phyloP scores from a whole-genome alignment of 768 basidiomycete species.

The Hericium alpestre region DNA sequence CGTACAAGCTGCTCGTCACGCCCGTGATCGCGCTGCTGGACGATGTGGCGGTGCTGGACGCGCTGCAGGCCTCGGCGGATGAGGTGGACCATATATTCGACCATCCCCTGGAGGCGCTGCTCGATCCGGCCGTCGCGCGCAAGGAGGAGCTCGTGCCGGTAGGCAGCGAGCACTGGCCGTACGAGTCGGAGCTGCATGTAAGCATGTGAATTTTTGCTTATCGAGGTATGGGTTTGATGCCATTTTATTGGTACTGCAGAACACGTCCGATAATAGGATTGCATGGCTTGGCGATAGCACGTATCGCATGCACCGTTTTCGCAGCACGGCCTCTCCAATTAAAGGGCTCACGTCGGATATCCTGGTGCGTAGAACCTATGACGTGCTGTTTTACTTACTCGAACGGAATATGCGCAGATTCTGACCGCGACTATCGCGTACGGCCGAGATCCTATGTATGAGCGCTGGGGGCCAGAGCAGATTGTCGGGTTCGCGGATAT shows the following conservation, averaged over 20 bases:
- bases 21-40: conserved; percentile 69
- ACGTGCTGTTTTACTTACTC: conserved; percentile 13
- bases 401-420: conserved; percentile 11
- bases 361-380: conserved; percentile 31
- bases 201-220: conserved; percentile 15
- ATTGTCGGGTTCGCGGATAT: not conserved
- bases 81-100: conserved; percentile 78
- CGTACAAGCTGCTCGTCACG: conserved; percentile 60
- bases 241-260: conserved; percentile 26
- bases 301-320: conserved; percentile 81
- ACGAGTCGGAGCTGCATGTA: conserved; percentile 64
- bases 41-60: conserved; percentile 37
- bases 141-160: conserved; percentile 39
- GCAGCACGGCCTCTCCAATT: conserved; percentile 66
- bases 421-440: conserved; percentile 25
- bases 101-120: conserved; percentile 63
- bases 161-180: conserved; percentile 72
- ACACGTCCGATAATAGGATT: conserved; percentile 40
- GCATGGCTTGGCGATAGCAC: conserved; percentile 36
- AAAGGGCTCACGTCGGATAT: conserved; percentile 82
- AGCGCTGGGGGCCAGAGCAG: conserved; percentile 21
- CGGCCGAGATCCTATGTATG: conserved; percentile 17
- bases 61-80: conserved; percentile 42
- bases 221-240: not conserved
- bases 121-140: conserved; percentile 45